Evolutionary conservation across 1,284 basidiomycete species (phyloP).

Genomic region (Ceratobasidium theobromae): DNA sequence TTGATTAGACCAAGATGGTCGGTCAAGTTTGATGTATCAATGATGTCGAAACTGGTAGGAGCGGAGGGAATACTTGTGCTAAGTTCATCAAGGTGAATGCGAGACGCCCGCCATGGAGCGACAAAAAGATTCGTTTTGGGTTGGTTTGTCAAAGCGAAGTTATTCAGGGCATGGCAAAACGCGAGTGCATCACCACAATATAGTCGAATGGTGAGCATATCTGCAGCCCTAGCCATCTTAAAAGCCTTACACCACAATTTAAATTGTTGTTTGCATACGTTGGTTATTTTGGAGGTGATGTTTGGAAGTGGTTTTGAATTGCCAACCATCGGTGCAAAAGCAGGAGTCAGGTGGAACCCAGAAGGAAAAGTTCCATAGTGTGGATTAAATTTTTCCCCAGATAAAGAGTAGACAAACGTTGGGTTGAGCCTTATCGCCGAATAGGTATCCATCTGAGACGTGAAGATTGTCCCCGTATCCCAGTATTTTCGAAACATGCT

Average conservation of each 20-base stretch:
- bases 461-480: neutral
- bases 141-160: neutral
- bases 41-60: slow-evolving; percentile 48
- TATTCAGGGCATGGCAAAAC: neutral
- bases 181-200: slow-evolving; percentile 1
- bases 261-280: slow-evolving; percentile 46
- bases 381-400: slow-evolving; percentile 47
- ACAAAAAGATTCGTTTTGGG: slow-evolving; percentile 42
- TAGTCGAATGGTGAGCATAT: slow-evolving; percentile 10
- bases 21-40: slow-evolving; percentile 47
- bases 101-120: slow-evolving; percentile 45
- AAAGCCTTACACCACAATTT: slow-evolving; percentile 46
- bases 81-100: slow-evolving; percentile 40
- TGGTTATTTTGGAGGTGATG: too few relatives aligned
- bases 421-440: slow-evolving; percentile 49
- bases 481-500: neutral
- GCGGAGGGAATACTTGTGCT: slow-evolving; percentile 37
- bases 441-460: too few relatives aligned
- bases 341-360: slow-evolving; percentile 52
- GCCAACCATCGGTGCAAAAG: slow-evolving; percentile 40
- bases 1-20: slow-evolving; percentile 19
- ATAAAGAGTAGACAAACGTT: slow-evolving; percentile 50
- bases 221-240: slow-evolving; percentile 26
- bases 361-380: slow-evolving; percentile 55
- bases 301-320: too few relatives aligned